Evolutionary conservation across 2,329 filamentous ascomycete species (phyloP).

Genomic region (Ophiostoma ips): DNA sequence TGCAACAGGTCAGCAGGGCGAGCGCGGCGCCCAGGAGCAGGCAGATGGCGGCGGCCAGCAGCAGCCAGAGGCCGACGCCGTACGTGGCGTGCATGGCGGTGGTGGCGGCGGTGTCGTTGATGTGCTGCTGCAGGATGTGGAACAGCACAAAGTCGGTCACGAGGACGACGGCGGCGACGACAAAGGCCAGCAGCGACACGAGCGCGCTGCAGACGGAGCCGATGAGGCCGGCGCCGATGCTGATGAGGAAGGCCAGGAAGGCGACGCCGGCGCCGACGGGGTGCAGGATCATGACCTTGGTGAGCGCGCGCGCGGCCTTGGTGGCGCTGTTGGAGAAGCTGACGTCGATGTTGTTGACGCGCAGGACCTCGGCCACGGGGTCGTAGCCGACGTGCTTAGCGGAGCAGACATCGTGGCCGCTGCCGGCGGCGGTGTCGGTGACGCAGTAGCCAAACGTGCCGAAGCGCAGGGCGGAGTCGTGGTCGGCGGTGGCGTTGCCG

Average conservation of each 20-base stretch:
- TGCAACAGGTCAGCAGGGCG: conserved; percentile 49
- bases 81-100: conserved; percentile 26
- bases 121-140: conserved; percentile 37
- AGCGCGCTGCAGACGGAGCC: conserved; percentile 38
- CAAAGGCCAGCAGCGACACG: conserved; percentile 34
- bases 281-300: conserved; percentile 47
- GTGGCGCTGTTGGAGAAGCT: conserved; percentile 26
- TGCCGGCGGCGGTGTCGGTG: conserved; percentile 15
- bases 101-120: conserved; percentile 23
- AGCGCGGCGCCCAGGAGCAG: conserved; percentile 40
- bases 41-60: conserved; percentile 40
- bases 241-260: conserved; percentile 45
- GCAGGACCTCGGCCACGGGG: conserved; percentile 24
- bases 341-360: conserved; percentile 18
- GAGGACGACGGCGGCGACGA: conserved; percentile 33
- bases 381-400: conserved; percentile 39
- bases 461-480: conserved; percentile 30
- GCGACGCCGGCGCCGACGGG: conserved; percentile 42
- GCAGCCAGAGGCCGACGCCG: conserved; percentile 43
- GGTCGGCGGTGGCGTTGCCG: conserved; percentile 20
- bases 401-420: conserved; percentile 27
- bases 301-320: conserved; percentile 27
- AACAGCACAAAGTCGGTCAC: conserved; percentile 45
- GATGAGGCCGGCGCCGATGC: conserved; percentile 34
- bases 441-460: conserved; percentile 48